Conservation (phyloP, 108 stramenopile genomes). For the Nitzschia sp. region DNA sequence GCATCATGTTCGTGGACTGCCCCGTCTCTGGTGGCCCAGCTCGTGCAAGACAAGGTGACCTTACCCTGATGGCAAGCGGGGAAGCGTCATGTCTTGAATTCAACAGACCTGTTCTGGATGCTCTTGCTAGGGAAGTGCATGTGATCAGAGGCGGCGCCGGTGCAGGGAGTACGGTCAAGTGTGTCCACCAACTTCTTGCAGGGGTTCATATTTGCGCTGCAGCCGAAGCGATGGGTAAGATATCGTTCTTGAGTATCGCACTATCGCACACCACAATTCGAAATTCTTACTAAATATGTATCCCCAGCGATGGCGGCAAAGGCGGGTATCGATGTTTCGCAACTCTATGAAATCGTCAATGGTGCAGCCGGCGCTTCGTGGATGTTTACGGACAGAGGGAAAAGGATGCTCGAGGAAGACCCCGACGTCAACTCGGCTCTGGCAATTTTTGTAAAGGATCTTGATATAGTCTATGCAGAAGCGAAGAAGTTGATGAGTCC, state of each 20-base stretch:
- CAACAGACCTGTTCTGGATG: constrained; percentile 47
- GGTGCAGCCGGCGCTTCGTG: constrained; percentile 75
- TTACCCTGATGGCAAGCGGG: constrained; percentile 74
- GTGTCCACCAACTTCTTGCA: constrained; percentile 80
- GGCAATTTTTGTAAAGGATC: constrained; percentile 79
- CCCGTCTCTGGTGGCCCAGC: constrained; percentile 78
- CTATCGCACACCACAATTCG: background rate
- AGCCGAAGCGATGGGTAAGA: constrained; percentile 58
- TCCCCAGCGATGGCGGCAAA: constrained; percentile 66
- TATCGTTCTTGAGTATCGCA: no score
- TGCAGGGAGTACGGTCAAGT: constrained; percentile 70
- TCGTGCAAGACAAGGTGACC: constrained; percentile 59
- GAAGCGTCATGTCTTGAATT: constrained; percentile 23
- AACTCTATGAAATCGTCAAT: constrained; percentile 73
- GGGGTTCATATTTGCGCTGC: constrained; percentile 75
- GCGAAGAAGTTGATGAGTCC: constrained; percentile 56
- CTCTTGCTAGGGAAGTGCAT: constrained; percentile 61
- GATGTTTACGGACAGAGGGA: constrained; percentile 82
- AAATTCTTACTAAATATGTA: background rate
- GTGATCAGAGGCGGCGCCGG: constrained; percentile 71
- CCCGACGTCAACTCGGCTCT: constrained; percentile 37
- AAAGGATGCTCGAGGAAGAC: constrained; percentile 59
- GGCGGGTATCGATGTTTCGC: constrained; percentile 68
- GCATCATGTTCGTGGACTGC: constrained; percentile 62
- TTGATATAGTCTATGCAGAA: constrained; percentile 77